Percentiles rank a stretch among this genome's conserved stretches.
phyloP scores from a whole-genome alignment of 2,329 filamentous ascomycete genomes.

The Periconia sp. region DNA sequence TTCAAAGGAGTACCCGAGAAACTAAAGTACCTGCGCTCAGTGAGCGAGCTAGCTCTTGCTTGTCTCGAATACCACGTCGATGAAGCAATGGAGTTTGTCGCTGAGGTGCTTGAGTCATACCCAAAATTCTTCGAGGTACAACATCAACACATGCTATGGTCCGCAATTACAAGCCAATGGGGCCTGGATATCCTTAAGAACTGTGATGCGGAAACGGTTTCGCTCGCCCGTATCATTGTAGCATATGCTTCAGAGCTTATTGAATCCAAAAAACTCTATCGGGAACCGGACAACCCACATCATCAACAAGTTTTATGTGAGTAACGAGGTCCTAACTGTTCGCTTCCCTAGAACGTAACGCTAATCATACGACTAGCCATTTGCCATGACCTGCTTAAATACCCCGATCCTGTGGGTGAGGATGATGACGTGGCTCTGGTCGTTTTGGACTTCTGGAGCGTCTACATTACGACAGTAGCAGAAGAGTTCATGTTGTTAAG shows the following conservation, averaged over 20 bases:
- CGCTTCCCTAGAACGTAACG: not conserved
- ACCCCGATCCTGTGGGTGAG: constrained; percentile 66
- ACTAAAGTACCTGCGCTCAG: constrained; percentile 59
- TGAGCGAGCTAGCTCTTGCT: constrained; percentile 62
- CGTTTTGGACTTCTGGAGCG: constrained; percentile 79
- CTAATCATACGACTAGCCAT: constrained; percentile 37
- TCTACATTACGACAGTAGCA: constrained; percentile 70
- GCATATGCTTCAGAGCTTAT: constrained; percentile 38
- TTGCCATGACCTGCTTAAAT: constrained; percentile 66
- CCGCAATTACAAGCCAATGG: constrained; percentile 36
- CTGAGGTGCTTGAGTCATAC: constrained; percentile 39
- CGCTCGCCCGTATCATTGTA: constrained; percentile 39
- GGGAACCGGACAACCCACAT: constrained; percentile 48
- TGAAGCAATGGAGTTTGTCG: constrained; percentile 41
- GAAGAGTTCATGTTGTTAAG: constrained; percentile 48
- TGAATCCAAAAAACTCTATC: constrained; percentile 45
- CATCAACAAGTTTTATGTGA: constrained; percentile 41
- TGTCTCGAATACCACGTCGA: constrained; percentile 61
- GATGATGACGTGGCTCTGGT: constrained; percentile 76
- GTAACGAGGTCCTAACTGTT: constrained; percentile 3
- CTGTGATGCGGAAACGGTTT: constrained; percentile 36
- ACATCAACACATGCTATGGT: constrained; percentile 37
- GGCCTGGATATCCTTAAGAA: constrained; percentile 39
- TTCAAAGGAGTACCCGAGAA: constrained; percentile 61
- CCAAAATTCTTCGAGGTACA: constrained; percentile 37